Conservation (phyloP, 257 asterid genomes). For the Orobanche coerulescens region DNA sequence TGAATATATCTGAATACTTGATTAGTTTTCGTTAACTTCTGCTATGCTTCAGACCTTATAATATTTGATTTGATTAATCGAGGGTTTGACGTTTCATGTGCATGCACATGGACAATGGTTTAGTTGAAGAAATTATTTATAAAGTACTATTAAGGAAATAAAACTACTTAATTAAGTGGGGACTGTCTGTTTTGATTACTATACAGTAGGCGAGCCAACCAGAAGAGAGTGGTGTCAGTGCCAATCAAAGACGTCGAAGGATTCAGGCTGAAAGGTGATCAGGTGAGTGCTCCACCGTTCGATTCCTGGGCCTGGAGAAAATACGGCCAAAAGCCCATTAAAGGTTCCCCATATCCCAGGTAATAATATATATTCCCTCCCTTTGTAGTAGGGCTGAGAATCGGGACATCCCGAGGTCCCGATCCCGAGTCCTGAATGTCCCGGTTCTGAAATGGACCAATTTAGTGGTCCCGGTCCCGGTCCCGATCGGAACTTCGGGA, state of each 20-base stretch:
- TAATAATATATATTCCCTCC: slow-evolving; percentile 8
- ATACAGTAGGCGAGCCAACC: slow-evolving; percentile 53
- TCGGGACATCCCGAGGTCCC: too few relatives aligned
- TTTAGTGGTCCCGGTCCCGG: too few relatives aligned
- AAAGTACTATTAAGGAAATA: not conserved
- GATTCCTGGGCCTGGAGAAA: slow-evolving; percentile 99
- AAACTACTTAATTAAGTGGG: too few relatives aligned
- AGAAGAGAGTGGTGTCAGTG: slow-evolving; percentile 69
- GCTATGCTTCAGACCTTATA: too few relatives aligned
- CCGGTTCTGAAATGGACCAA: too few relatives aligned
- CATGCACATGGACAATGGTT: slow-evolving; percentile 38
- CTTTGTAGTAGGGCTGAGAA: too few relatives aligned
- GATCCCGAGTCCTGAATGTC: too few relatives aligned
- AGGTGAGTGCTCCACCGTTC: slow-evolving; percentile 72
- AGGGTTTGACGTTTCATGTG: slow-evolving; percentile 13
- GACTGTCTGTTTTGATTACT: not conserved
- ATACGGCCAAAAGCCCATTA: too few relatives aligned
- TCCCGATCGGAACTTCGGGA: too few relatives aligned
- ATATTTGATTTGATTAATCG: slow-evolving; percentile 13
- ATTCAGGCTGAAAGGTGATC: slow-evolving; percentile 59
- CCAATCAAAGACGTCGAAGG: slow-evolving; percentile 73
- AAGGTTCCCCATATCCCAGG: slow-evolving; percentile 97
- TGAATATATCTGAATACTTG: too few relatives aligned
- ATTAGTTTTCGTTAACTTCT: too few relatives aligned
- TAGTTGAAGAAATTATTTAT: slow-evolving; percentile 16